A percentile compares a stretch with the other conserved stretches of the same genome.
phyloP scores from a whole-genome alignment of 2,329 filamentous ascomycete species.

The Fusarium sp. region DNA sequence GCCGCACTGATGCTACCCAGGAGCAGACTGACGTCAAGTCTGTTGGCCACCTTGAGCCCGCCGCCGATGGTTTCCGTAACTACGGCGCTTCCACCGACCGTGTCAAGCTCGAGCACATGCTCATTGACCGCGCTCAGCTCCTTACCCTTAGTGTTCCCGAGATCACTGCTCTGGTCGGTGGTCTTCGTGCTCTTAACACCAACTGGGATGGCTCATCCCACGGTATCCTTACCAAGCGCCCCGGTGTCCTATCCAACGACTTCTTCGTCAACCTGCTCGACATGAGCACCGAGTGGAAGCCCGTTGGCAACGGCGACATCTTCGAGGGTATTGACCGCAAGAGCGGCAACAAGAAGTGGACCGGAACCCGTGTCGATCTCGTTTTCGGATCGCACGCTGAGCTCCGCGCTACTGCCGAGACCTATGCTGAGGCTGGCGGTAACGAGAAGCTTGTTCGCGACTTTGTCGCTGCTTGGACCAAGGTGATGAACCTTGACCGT shows the following conservation, averaged over 20 bases:
- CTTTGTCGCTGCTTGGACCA: conserved; percentile 77
- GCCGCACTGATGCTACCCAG: conserved; percentile 76
- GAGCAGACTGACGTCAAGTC: conserved; percentile 77
- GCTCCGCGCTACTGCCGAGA: conserved; percentile 75
- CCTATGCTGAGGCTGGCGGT: conserved; percentile 71
- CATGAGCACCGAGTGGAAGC: conserved; percentile 71
- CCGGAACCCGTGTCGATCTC: conserved; percentile 74
- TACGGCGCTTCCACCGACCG: conserved; percentile 72
- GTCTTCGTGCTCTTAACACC: conserved; percentile 74
- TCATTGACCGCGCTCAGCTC: conserved; percentile 78
- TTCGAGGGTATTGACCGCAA: conserved; percentile 76
- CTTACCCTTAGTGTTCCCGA: conserved; percentile 78
- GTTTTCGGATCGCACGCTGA: conserved; percentile 79
- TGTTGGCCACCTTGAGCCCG: conserved; percentile 73
- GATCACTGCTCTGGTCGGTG: conserved; percentile 76
- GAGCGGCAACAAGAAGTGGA: conserved; percentile 75
- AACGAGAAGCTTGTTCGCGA: conserved; percentile 74
- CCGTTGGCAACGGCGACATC: conserved; percentile 59
- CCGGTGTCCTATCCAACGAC: conserved; percentile 79
- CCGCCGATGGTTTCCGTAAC: conserved; percentile 81
- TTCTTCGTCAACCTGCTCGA: conserved; percentile 86
- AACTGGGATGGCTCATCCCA: conserved; percentile 77
- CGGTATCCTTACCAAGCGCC: conserved; percentile 75
- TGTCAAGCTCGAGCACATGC: conserved; percentile 73
- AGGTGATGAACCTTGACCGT: conserved; percentile 79